Conservation (phyloP, 1,139 yeast species). For the Groenewaldozyma sp. region DNA sequence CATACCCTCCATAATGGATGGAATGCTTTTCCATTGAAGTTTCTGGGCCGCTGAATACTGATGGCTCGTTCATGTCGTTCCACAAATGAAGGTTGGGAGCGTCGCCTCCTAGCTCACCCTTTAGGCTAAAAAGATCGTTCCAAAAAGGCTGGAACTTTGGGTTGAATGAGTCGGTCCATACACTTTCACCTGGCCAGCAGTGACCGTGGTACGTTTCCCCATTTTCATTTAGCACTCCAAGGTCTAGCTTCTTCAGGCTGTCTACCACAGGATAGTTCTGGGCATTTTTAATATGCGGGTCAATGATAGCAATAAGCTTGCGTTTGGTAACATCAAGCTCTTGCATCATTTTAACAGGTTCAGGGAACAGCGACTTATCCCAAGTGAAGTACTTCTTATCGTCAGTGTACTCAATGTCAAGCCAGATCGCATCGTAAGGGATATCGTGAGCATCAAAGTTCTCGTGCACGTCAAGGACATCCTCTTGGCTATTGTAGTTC, state of each 20-base stretch:
- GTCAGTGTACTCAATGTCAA: slow-evolving; percentile 88
- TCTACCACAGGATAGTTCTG: slow-evolving; percentile 58
- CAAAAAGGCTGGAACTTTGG: slow-evolving; percentile 56
- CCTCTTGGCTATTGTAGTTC: slow-evolving; percentile 87
- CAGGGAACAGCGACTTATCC: slow-evolving; percentile 66
- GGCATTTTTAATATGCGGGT: slow-evolving; percentile 71
- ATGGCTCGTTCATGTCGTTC: slow-evolving; percentile 99
- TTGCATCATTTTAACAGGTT: slow-evolving; percentile 57
- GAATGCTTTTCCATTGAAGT: slow-evolving; percentile 78
- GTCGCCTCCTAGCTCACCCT: slow-evolving; percentile 42
- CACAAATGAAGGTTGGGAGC: slow-evolving; percentile 66
- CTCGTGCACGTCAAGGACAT: slow-evolving; percentile 59
- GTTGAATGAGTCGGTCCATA: slow-evolving; percentile 83
- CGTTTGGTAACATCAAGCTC: slow-evolving; percentile 65
- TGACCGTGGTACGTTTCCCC: slow-evolving; percentile 63
- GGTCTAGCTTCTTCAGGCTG: slow-evolving; percentile 33
- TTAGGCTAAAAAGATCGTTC: slow-evolving; percentile 37
- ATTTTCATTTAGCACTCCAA: slow-evolving; percentile 38
- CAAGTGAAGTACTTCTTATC: slow-evolving; percentile 85
- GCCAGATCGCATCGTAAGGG: slow-evolving; percentile 92
- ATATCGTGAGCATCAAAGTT: slow-evolving; percentile 65
- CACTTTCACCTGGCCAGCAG: slow-evolving; percentile 97
- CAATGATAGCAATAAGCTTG: slow-evolving; percentile 75
- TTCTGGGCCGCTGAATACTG: slow-evolving; percentile 91
- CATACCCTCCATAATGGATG: slow-evolving; percentile 72